Percentiles rank a stretch among this genome's conserved stretches.
Evolutionary conservation across 192 early-diverging fungal genomes (phyloP).

Genomic region (Mortierella antarctica): DNA sequence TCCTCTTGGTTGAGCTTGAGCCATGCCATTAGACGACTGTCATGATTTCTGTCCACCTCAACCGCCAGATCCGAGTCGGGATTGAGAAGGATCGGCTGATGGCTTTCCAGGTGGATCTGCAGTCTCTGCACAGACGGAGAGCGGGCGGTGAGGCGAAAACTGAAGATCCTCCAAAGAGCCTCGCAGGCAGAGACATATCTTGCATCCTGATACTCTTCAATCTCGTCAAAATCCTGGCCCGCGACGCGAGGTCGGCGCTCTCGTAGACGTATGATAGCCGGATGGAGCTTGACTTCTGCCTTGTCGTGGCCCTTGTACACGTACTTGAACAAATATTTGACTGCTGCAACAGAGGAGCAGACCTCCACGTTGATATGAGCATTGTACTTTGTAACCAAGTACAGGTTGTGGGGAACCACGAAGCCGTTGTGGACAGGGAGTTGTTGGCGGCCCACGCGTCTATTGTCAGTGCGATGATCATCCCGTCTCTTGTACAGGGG

Average conservation of each 20-base stretch:
- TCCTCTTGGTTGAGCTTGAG: too few species aligned
- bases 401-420: slow-evolving; percentile 48
- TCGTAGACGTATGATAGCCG: neutral
- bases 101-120: too few species aligned
- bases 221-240: slow-evolving; percentile 5
- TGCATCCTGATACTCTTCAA: slow-evolving; percentile 1
- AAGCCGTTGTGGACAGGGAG: slow-evolving; percentile 48
- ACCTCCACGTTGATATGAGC: slow-evolving; percentile 54
- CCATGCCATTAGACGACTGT: too few species aligned
- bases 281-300: slow-evolving; percentile 3
- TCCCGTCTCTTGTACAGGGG: slow-evolving; percentile 29
- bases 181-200: slow-evolving; percentile 31
- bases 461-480: neutral
- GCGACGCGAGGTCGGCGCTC: neutral
- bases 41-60: too few species aligned
- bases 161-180: slow-evolving; percentile 29
- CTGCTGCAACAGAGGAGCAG: slow-evolving; percentile 20
- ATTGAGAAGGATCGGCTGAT: too few species aligned
- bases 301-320: slow-evolving; percentile 52
- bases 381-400: slow-evolving; percentile 47
- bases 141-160: slow-evolving; percentile 17
- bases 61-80: too few species aligned
- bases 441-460: too few species aligned
- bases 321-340: slow-evolving; percentile 59
- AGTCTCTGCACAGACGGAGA: slow-evolving; percentile 18